A percentile compares a stretch with the other conserved stretches of the same genome.
These are phyloP conservation scores for Psilocybe subaeruginosa DNA, from an alignment of 768 basidiomycete genomes.

Conservation along the genomic window DNA sequence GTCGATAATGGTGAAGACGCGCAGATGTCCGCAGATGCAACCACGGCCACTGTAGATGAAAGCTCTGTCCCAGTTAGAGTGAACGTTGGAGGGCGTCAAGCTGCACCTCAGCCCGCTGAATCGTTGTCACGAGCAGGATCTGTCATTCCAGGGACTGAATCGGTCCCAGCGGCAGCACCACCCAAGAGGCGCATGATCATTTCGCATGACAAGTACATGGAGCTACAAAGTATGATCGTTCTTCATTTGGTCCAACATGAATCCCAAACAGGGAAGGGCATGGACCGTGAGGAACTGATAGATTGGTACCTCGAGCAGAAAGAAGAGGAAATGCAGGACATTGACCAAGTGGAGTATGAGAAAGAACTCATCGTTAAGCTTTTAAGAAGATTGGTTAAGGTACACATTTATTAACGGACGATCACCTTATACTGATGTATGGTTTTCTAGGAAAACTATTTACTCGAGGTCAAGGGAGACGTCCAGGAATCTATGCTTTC, in stretches of 20 bases:
- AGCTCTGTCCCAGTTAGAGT: conserved; percentile 44
- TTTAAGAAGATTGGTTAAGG: conserved; percentile 89
- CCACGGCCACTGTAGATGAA: conserved; percentile 49
- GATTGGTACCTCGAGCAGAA: conserved; percentile 96
- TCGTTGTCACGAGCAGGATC: conserved; percentile 44
- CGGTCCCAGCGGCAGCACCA: conserved; percentile 40
- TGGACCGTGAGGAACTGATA: conserved; percentile 90
- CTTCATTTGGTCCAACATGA: conserved; percentile 81
- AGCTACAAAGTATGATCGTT: conserved; percentile 87
- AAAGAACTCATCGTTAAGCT: conserved; percentile 90
- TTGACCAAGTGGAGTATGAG: conserved; percentile 90
- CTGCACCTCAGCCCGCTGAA: conserved; percentile 25
- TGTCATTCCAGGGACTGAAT: conserved; percentile 32
- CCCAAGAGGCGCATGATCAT: conserved; percentile 85
- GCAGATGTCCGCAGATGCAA: conserved; percentile 64
- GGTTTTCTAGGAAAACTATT: conserved; percentile 70
- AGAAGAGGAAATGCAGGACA: conserved; percentile 80
- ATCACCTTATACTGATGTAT: background rate
- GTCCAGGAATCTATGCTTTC: conserved; percentile 79
- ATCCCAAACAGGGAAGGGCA: conserved; percentile 69
- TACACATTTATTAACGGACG: conserved; percentile 30
- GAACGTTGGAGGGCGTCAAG: conserved; percentile 31
- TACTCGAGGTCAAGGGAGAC: conserved; percentile 84
- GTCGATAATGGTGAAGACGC: conserved; percentile 47
- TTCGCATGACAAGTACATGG: conserved; percentile 94